Percentiles rank a stretch among this genome's conserved stretches.
phyloP scores from a whole-genome alignment of 495 filamentous ascomycete genomes.

The Antarctomyces pellizariae region DNA sequence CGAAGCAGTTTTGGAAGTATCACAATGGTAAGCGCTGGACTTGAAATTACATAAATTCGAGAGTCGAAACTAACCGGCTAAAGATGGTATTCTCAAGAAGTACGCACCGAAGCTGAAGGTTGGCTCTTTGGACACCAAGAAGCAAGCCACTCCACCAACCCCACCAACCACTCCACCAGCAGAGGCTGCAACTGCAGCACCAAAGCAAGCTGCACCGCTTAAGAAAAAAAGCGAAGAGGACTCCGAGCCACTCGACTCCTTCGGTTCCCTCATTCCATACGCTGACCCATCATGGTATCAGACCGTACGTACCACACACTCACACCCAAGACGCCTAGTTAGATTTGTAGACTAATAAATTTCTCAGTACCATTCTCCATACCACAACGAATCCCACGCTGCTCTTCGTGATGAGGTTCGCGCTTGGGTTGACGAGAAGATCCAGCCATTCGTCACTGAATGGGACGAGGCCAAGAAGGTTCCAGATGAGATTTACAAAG shows the following conservation, averaged over 20 bases:
- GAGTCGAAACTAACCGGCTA: too few species aligned
- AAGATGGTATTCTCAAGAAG: conserved; percentile 80
- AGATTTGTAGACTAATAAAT: conserved; percentile 5
- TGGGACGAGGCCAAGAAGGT: conserved; percentile 93
- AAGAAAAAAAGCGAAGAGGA: conserved; percentile 25
- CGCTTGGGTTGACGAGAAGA: conserved; percentile 70
- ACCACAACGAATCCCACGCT: conserved; percentile 82
- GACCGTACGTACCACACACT: conserved; percentile 34
- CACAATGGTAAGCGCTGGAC: conserved; percentile 67
- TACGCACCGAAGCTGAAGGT: conserved; percentile 73
- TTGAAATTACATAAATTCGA: neutral
- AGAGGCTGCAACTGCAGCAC: conserved; percentile 23
- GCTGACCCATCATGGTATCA: conserved; percentile 93
- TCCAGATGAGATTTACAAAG: conserved; percentile 71
- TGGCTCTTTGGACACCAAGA: conserved; percentile 77
- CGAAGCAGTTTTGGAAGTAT: conserved; percentile 99
- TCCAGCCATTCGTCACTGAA: conserved; percentile 80
- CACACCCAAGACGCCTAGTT: conserved; percentile 1
- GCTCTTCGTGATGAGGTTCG: conserved; percentile 76
- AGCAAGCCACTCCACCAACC: conserved; percentile 28
- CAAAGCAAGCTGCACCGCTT: conserved; percentile 24
- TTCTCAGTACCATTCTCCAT: conserved; percentile 71
- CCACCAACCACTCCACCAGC: conserved; percentile 29
- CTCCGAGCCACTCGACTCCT: conserved; percentile 56
- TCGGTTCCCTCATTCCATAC: conserved; percentile 71